These are phyloP conservation scores for Anthostomella pinea DNA, from an alignment of 2,329 filamentous ascomycete genomes.

Conservation along the genomic window DNA sequence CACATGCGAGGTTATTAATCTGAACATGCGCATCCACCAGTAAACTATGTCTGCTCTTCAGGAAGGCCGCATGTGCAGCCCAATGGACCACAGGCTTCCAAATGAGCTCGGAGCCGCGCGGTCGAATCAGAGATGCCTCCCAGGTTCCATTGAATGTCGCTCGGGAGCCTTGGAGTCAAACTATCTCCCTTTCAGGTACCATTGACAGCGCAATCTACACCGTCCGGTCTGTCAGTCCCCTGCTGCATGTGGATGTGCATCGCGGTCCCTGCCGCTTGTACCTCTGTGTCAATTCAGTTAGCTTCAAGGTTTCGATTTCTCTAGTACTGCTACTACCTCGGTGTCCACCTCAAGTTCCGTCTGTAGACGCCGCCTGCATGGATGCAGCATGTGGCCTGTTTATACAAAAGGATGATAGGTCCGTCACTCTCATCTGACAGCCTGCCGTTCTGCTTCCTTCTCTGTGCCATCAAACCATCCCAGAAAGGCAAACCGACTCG, in stretches of 20 bases:
- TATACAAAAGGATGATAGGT: background rate
- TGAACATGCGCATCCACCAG: too few relatives aligned
- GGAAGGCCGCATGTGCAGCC: too few relatives aligned
- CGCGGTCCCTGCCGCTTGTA: slow-evolving; percentile 3
- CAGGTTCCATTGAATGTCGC: too few relatives aligned
- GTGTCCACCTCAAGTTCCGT: too few relatives aligned
- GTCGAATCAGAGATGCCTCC: too few relatives aligned
- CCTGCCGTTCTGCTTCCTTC: background rate
- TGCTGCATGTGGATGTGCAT: background rate
- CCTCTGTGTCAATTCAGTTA: background rate
- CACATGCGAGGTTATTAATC: too few relatives aligned
- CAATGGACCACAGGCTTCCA: too few relatives aligned
- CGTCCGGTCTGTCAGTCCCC: background rate
- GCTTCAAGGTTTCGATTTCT: too few relatives aligned
- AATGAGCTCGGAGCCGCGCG: too few relatives aligned
- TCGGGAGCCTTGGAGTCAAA: too few relatives aligned
- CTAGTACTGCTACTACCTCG: too few relatives aligned
- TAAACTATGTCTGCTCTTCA: too few relatives aligned
- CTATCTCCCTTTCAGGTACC: background rate
- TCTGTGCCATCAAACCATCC: background rate
- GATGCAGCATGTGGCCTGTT: background rate
- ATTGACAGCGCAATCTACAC: background rate
- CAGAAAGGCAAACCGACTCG: background rate
- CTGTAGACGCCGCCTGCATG: background rate
- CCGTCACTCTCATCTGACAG: background rate